Evolutionary conservation across 2,329 filamentous ascomycete species (phyloP), one percentile per base, ranked within the genome.

Genomic region (Rhinocladiella similis): DNA sequence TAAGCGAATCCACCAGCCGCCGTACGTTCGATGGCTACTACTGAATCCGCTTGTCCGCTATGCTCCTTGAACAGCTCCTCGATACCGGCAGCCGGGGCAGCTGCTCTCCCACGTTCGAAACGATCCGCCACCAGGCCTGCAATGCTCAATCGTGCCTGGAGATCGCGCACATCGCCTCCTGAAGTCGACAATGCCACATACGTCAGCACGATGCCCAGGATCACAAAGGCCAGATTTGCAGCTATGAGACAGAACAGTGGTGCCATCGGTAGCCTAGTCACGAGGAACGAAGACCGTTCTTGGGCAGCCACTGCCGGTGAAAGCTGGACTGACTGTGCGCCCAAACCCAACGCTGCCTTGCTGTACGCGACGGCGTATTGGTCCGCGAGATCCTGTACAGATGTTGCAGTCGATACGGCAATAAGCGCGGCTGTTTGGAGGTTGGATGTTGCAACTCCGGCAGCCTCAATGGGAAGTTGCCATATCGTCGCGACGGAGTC

Each of bases 401-500:
- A 16, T 6, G 38, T 41, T 5, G 38, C 38, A 9, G 38, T 41
- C 16, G 36, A 52, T 12, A 33, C 50, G 29, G 50, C 50, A 18
- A 53, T 47, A 13, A 38, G 18, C 13, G 42, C 42, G 7, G 50
- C 43, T 12, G 39, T 18, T 18, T 45, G 39, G 35, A 42, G 42
- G 16, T 51, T 38, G 9, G 36, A 43, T 6, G 35, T 6, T n/a
- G 49, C n/a, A 22, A 27, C 38, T 2, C 18, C n/a, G 2, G 38
- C 14, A 2, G 14, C 12, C 18, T 6, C 2, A 5, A 18, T 41
- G 14, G 38, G 38, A 6, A 41, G 6, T 25, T 59, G 58, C 47
- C 47, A 56, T 19, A 63, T 52, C 14, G 59, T 63, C 22, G 46
- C 51, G 22, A 57, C 54, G 6, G 60, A 61, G 3, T 46, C 59